These are phyloP conservation scores for Penicillium arizonense DNA, from an alignment of 495 filamentous ascomycete species.

Conservation along the genomic window DNA sequence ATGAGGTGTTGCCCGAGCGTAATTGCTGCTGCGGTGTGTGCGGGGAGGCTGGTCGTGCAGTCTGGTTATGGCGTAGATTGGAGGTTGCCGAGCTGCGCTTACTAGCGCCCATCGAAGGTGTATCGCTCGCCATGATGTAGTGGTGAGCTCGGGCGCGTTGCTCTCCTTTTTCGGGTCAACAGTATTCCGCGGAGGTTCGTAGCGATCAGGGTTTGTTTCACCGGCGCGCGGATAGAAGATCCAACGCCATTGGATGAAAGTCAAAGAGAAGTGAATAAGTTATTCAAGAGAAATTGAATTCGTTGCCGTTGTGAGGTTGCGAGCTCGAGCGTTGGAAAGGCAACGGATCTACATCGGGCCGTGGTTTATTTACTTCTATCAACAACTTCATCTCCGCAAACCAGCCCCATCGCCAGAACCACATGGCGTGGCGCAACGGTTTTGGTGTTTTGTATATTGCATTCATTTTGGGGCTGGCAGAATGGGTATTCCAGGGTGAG, in stretches of 20 bases:
- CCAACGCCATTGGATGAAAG: constrained; percentile 11
- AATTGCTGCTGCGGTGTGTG: constrained; percentile 37
- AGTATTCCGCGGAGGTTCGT: constrained; percentile 4
- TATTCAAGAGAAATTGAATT: neutral
- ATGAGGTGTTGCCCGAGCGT: constrained; percentile 41
- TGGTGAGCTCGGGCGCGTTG: constrained; percentile 7
- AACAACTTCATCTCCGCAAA: constrained; percentile 24
- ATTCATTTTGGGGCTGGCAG: constrained; percentile 10
- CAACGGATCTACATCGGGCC: constrained; percentile 47
- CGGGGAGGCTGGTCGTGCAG: constrained; percentile 30
- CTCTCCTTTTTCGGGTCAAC: constrained; percentile 15
- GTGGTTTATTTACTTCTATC: constrained; percentile 32
- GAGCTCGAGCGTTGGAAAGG: constrained; percentile 7
- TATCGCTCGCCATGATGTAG: constrained; percentile 13
- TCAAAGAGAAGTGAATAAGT: neutral
- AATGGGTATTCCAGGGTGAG: constrained; percentile 51
- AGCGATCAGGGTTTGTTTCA: constrained; percentile 8
- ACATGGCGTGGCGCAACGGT: constrained; percentile 8
- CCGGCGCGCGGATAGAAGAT: neutral
- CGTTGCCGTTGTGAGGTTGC: constrained; percentile 1
- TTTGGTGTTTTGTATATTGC: constrained; percentile 2
- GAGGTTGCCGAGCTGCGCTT: constrained; percentile 19
- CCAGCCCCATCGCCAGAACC: neutral
- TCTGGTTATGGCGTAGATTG: constrained; percentile 33
- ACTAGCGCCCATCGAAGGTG: constrained; percentile 7